Evolutionary conservation across 2,329 filamentous ascomycete genomes (phyloP).

Genomic region (Curvularia hawaiiensis): DNA sequence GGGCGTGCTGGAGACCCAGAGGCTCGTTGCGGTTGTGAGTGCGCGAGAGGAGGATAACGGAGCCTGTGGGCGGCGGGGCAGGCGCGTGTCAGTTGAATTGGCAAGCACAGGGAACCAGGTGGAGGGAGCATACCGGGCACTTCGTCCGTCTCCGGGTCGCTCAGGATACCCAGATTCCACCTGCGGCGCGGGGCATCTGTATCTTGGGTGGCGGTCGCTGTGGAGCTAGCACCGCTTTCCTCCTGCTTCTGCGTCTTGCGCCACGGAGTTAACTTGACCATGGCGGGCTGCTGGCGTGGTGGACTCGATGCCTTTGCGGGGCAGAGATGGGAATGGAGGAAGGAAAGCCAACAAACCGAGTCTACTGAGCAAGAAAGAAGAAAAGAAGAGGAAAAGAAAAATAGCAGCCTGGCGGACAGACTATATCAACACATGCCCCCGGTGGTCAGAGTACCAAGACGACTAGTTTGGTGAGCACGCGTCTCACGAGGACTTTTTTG

Average conservation of each 20-base stretch:
- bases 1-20: slow-evolving; percentile 65
- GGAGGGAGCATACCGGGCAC: slow-evolving; percentile 72
- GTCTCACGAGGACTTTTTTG: slow-evolving; percentile 18
- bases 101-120: neutral
- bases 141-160: slow-evolving; percentile 79
- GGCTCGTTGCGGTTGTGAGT: slow-evolving; percentile 65
- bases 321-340: neutral
- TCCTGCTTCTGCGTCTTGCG: slow-evolving; percentile 19
- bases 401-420: neutral
- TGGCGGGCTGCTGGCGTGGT: slow-evolving; percentile 6
- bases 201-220: slow-evolving; percentile 13
- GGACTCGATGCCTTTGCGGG: neutral
- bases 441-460: neutral
- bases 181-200: slow-evolving; percentile 18
- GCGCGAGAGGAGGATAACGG: slow-evolving; percentile 63
- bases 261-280: slow-evolving; percentile 27
- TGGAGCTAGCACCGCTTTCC: slow-evolving; percentile 4
- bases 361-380: neutral
- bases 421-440: slow-evolving; percentile 2
- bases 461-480: slow-evolving; percentile 10
- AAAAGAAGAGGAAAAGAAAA: neutral
- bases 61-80: slow-evolving; percentile 50
- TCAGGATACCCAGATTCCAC: slow-evolving; percentile 78
- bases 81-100: neutral
- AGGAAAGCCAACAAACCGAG: neutral